Conservation (phyloP, 78 protist genomes). For the Pigoraptor vietnamica region DNA sequence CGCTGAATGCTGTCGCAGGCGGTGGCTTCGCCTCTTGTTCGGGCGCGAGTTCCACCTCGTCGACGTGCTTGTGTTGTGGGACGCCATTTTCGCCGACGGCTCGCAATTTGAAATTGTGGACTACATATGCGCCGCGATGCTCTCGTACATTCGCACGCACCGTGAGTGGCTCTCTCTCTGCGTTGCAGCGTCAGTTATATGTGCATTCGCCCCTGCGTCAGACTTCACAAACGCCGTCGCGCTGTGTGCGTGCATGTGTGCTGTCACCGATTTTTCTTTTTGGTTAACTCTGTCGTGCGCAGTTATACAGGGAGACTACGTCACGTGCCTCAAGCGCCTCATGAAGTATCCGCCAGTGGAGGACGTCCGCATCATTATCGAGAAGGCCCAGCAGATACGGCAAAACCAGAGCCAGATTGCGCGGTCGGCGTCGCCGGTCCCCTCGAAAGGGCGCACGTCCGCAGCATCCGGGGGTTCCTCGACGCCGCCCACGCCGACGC, state of each 20-base stretch:
- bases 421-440: neutral
- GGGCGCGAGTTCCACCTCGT: slow-evolving; percentile 51
- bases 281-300: too few relatives aligned
- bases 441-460: neutral
- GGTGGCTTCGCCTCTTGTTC: slow-evolving; percentile 49
- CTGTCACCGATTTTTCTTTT: neutral
- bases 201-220: too few relatives aligned
- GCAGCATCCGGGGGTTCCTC: neutral
- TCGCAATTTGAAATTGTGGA: neutral
- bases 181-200: neutral
- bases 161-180: neutral
- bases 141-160: slow-evolving; percentile 5
- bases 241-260: neutral
- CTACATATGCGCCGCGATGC: slow-evolving; percentile 30
- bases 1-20: neutral
- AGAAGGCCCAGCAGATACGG: neutral
- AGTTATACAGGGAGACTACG: neutral
- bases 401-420: neutral
- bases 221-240: too few relatives aligned
- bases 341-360: slow-evolving; percentile 34
- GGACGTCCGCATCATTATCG: slow-evolving; percentile 7
- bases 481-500: neutral
- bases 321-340: slow-evolving; percentile 2
- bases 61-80: slow-evolving; percentile 45
- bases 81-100: slow-evolving; percentile 23